A percentile compares a stretch with the other conserved stretches of the same genome.
Conservation (phyloP, 805 yeast genomes). For the Ogataea ganodermae region DNA sequence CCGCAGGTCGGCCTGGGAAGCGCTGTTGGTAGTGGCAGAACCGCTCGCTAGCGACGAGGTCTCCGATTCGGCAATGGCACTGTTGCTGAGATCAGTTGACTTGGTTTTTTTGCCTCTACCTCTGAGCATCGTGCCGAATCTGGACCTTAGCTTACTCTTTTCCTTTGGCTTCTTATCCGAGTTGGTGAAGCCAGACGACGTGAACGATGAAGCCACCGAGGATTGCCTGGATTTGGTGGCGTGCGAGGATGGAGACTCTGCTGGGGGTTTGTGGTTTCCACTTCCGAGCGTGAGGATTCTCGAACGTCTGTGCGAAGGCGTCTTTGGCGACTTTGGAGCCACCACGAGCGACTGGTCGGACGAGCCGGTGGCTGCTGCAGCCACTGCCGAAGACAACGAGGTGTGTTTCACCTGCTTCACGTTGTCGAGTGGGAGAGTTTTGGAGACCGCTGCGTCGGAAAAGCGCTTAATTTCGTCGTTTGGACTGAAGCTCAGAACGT, state of each 20-base stretch:
- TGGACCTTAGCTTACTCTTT: slow-evolving; percentile 54
- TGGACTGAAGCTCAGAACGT: slow-evolving; percentile 64
- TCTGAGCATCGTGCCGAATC: slow-evolving; percentile 70
- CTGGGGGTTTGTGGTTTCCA: slow-evolving; percentile 9
- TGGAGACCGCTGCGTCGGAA: slow-evolving; percentile 41
- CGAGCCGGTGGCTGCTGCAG: slow-evolving; percentile 11
- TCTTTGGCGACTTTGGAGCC: slow-evolving; percentile 14
- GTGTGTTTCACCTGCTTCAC: slow-evolving; percentile 17
- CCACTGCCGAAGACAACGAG: background rate
- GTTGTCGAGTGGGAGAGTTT: slow-evolving; percentile 31
- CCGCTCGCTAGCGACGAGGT: slow-evolving; percentile 31
- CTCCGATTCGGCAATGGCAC: slow-evolving; percentile 36
- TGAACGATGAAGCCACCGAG: slow-evolving; percentile 16
- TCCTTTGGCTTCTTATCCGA: slow-evolving; percentile 28
- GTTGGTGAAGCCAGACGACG: slow-evolving; percentile 9
- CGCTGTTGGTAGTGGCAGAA: slow-evolving; percentile 9
- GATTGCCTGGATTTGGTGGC: slow-evolving; percentile 18
- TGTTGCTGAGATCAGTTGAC: slow-evolving; percentile 23
- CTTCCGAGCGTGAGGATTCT: slow-evolving; percentile 16
- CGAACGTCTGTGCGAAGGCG: slow-evolving; percentile 12
- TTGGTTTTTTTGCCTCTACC: slow-evolving; percentile 57
- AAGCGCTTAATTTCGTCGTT: slow-evolving; percentile 59
- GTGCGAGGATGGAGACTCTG: slow-evolving; percentile 7
- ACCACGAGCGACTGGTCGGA: slow-evolving; percentile 23
- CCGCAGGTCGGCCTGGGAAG: slow-evolving; percentile 1